These are phyloP conservation scores for Cordyceps farinosa DNA, from an alignment of 2,329 filamentous ascomycete species.

Conservation along the genomic window DNA sequence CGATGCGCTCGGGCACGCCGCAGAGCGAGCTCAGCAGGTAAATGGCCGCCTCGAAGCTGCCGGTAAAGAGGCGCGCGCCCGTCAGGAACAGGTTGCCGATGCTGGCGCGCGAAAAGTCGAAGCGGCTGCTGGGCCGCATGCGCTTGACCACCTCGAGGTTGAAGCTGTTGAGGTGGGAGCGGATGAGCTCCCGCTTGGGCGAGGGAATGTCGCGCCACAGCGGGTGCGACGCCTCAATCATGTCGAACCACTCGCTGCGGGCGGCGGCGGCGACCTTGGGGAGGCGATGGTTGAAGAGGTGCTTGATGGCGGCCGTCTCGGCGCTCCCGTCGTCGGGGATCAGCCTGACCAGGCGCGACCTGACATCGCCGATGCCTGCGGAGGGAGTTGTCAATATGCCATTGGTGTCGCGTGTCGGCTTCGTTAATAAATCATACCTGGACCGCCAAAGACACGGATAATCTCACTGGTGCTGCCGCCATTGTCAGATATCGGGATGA, in stretches of 20 bases:
- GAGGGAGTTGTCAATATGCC: not conserved
- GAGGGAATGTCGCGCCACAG: slow-evolving; percentile 71
- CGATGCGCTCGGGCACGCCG: slow-evolving; percentile 70
- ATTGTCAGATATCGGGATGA: slow-evolving; percentile 95
- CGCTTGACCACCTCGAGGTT: slow-evolving; percentile 78
- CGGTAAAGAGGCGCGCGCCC: slow-evolving; percentile 84
- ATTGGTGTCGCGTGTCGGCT: not conserved
- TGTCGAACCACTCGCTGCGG: slow-evolving; percentile 77
- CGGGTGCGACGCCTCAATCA: slow-evolving; percentile 75
- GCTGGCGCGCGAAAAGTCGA: slow-evolving; percentile 73
- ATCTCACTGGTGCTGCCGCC: slow-evolving; percentile 91
- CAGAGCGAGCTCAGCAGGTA: slow-evolving; percentile 87
- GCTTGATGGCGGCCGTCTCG: slow-evolving; percentile 72
- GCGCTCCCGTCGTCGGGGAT: slow-evolving; percentile 65
- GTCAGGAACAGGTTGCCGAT: slow-evolving; percentile 79
- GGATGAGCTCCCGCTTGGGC: slow-evolving; percentile 72
- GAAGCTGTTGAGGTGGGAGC: slow-evolving; percentile 71
- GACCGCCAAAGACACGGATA: slow-evolving; percentile 90
- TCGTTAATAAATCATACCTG: slow-evolving; percentile 52
- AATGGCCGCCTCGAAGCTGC: slow-evolving; percentile 87
- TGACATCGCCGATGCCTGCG: slow-evolving; percentile 54
- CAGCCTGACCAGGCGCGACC: slow-evolving; percentile 73
- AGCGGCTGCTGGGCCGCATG: slow-evolving; percentile 66
- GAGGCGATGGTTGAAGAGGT: slow-evolving; percentile 84
- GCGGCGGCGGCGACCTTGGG: slow-evolving; percentile 57